A percentile compares a stretch with the other conserved stretches of the same genome.
Conservation (phyloP, 257 asterid genomes). For the Lycium ferocissimum region DNA sequence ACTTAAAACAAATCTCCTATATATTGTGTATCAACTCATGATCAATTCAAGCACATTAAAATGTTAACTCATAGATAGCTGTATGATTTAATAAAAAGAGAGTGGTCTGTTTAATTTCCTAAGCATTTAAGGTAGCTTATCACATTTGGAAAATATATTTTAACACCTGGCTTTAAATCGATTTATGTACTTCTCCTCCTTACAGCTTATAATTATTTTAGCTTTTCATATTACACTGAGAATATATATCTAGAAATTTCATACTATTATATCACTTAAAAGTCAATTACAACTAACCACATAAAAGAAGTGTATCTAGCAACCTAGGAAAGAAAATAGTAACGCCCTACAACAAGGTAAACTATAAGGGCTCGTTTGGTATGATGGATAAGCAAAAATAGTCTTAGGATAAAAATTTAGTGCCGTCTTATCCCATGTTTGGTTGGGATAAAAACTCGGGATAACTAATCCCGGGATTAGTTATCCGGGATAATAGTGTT, state of each 20-base stretch:
- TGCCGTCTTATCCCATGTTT: no score
- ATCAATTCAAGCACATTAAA: neutral
- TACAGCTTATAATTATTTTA: neutral
- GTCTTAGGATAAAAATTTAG: no score
- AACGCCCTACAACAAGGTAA: no score
- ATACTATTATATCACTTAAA: neutral
- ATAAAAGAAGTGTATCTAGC: no score
- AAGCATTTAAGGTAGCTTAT: neutral
- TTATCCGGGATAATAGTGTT: no score
- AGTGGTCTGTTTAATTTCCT: neutral
- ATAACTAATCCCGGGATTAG: no score
- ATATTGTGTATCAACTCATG: neutral
- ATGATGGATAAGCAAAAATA: no score
- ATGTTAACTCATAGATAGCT: neutral
- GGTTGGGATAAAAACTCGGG: no score
- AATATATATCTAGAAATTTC: neutral
- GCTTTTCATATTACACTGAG: neutral
- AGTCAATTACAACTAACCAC: neutral
- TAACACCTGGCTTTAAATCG: neutral
- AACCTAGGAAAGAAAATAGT: no score
- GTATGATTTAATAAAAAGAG: neutral
- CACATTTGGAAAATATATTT: neutral
- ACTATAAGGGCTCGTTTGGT: no score
- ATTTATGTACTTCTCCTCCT: neutral
- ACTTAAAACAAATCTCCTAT: neutral